These are phyloP conservation scores for Botrytis elliptica DNA, from an alignment of 2,329 filamentous ascomycete species.

Conservation along the genomic window DNA sequence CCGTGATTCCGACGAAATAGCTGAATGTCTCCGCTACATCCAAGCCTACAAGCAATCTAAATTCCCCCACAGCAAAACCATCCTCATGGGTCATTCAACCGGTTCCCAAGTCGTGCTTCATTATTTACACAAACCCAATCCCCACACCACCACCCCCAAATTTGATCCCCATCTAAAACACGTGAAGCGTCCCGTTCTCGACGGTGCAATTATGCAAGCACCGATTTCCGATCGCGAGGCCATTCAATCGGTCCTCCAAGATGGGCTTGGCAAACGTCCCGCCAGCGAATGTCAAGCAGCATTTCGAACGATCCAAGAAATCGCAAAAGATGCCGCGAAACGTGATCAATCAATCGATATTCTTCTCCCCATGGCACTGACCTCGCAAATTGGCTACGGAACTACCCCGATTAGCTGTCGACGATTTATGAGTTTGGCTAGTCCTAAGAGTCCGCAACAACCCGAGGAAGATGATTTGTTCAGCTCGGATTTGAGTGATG, in stretches of 20 bases:
- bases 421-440: constrained; percentile 48
- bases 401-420: constrained; percentile 38
- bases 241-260: constrained; percentile 42
- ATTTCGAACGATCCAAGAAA: constrained; percentile 40
- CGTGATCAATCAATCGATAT: constrained; percentile 34
- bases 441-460: constrained; percentile 46
- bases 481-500: constrained; percentile 57
- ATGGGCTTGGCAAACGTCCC: constrained; percentile 38
- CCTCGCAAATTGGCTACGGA: constrained; percentile 36
- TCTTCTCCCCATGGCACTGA: constrained; percentile 40
- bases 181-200: constrained; percentile 46
- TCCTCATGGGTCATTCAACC: constrained; percentile 67
- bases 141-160: constrained; percentile 28
- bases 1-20: constrained; percentile 42
- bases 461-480: constrained; percentile 64
- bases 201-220: constrained; percentile 63
- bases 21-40: constrained; percentile 38
- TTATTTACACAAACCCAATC: constrained; percentile 51
- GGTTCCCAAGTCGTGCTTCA: constrained; percentile 66
- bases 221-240: constrained; percentile 61
- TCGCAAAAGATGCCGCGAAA: constrained; percentile 38
- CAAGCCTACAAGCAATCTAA: constrained; percentile 38
- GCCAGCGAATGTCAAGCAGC: constrained; percentile 25
- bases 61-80: constrained; percentile 47
- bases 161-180: constrained; percentile 26